phyloP scores from a whole-genome alignment of 768 basidiomycete species.

The Tulasnella sp. region DNA sequence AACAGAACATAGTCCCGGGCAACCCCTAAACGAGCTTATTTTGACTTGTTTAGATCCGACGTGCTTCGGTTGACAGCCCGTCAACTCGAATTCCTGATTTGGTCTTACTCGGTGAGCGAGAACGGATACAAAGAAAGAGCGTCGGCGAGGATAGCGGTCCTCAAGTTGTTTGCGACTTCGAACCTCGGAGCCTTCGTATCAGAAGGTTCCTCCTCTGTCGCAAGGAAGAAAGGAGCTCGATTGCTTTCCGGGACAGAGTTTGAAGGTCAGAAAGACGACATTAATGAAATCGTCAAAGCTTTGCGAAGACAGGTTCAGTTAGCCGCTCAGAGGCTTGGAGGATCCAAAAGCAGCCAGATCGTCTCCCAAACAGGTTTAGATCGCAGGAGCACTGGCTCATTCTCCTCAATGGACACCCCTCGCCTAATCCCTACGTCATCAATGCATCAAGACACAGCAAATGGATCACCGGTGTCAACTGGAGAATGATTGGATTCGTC shows the following conservation, averaged over 20 bases:
- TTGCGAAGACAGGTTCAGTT: background rate
- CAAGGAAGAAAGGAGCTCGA: background rate
- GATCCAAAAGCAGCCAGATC: background rate
- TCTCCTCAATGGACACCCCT: background rate
- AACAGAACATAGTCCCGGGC: slow-evolving; percentile 14
- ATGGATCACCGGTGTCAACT: background rate
- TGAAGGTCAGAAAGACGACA: background rate
- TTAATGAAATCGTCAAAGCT: background rate
- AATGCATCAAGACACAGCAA: background rate
- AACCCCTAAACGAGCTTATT: slow-evolving; percentile 16
- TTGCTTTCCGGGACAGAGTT: background rate
- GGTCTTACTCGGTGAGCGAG: slow-evolving; percentile 39
- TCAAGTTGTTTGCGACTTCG: slow-evolving; percentile 26
- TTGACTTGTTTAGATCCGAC: background rate
- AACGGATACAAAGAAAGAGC: slow-evolving; percentile 38
- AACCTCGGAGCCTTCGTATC: background rate
- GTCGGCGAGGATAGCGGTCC: slow-evolving; percentile 24
- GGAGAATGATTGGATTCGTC: background rate
- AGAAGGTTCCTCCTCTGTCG: background rate
- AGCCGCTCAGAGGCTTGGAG: background rate
- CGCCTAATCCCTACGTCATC: background rate
- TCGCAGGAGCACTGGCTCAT: background rate
- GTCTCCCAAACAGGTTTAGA: background rate
- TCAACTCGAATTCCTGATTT: slow-evolving; percentile 37
- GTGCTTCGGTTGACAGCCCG: slow-evolving; percentile 34